Percentiles rank a stretch among this genome's conserved stretches.
Conservation (phyloP, 2,329 filamentous ascomycete species). For the Colletotrichum endophyticum region DNA sequence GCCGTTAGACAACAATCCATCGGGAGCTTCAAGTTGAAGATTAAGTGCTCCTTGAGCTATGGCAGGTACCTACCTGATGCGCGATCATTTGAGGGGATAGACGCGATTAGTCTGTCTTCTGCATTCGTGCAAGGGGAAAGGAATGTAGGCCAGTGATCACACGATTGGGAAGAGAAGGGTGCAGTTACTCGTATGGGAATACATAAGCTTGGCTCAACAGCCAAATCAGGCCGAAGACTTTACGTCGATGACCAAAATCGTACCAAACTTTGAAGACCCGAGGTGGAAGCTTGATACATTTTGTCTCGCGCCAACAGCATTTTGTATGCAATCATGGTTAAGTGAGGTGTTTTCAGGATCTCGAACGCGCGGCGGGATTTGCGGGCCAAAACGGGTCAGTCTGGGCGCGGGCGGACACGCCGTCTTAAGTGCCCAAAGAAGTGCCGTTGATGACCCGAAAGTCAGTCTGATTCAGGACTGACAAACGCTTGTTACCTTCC, state of each 20-base stretch:
- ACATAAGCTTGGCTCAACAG: neutral
- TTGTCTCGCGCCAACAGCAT: neutral
- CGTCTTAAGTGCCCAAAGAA: neutral
- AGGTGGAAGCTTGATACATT: neutral
- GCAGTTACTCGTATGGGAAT: neutral
- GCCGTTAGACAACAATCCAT: neutral
- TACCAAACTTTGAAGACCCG: neutral
- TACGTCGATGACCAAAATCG: neutral
- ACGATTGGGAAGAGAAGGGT: neutral
- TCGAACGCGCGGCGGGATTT: neutral
- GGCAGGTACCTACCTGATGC: neutral
- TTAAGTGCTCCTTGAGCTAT: neutral
- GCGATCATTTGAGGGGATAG: neutral
- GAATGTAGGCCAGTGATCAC: neutral
- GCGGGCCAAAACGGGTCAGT: neutral
- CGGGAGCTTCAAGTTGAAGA: neutral
- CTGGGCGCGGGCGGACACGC: neutral
- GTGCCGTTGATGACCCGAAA: neutral
- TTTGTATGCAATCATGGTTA: neutral
- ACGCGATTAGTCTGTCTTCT: neutral
- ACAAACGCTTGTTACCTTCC: neutral
- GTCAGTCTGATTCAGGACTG: neutral
- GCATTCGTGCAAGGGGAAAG: fast-evolving
- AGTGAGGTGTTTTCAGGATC: neutral
- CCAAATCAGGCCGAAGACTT: neutral